phyloP scores from a whole-genome alignment of 495 filamentous ascomycete genomes.

The Penicillium paxilli region DNA sequence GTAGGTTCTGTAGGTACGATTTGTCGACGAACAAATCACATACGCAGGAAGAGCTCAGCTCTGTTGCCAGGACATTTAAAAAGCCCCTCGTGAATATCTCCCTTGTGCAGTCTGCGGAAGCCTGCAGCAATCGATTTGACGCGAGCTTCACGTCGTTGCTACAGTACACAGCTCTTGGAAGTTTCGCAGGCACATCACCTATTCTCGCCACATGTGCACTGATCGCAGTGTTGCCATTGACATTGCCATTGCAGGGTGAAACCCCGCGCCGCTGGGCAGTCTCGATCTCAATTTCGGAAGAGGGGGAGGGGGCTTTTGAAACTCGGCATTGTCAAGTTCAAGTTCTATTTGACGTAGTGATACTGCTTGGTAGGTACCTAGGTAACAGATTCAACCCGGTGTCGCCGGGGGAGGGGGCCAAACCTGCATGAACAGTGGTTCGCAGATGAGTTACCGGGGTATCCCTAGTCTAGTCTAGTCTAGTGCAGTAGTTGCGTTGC shows the following conservation, averaged over 20 bases:
- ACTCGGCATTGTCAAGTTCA: too few species aligned
- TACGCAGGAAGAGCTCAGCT: constrained; percentile 1
- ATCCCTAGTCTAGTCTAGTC: neutral
- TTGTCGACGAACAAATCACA: neutral
- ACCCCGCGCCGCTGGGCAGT: neutral
- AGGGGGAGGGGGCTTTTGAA: too few species aligned
- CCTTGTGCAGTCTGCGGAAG: constrained; percentile 1
- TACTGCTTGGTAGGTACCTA: too few species aligned
- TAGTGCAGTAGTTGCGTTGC: neutral
- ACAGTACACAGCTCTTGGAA: too few species aligned
- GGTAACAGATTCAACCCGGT: neutral
- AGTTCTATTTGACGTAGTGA: too few species aligned
- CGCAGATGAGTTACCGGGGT: constrained; percentile 8
- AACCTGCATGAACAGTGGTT: constrained; percentile 28
- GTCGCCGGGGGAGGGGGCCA: neutral
- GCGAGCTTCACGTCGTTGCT: too few species aligned
- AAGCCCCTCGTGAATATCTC: constrained; percentile 3
- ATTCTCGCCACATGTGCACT: neutral
- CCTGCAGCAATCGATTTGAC: constrained; percentile 6
- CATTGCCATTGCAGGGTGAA: too few species aligned
- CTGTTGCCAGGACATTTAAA: constrained; percentile 4
- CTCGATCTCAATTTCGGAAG: neutral
- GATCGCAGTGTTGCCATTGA: too few species aligned
- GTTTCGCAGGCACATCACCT: too few species aligned
- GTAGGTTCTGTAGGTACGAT: neutral